Base-by-base conservation (phyloP, 108 stramenopile species). In the Nannochloropsis salina region DNA sequence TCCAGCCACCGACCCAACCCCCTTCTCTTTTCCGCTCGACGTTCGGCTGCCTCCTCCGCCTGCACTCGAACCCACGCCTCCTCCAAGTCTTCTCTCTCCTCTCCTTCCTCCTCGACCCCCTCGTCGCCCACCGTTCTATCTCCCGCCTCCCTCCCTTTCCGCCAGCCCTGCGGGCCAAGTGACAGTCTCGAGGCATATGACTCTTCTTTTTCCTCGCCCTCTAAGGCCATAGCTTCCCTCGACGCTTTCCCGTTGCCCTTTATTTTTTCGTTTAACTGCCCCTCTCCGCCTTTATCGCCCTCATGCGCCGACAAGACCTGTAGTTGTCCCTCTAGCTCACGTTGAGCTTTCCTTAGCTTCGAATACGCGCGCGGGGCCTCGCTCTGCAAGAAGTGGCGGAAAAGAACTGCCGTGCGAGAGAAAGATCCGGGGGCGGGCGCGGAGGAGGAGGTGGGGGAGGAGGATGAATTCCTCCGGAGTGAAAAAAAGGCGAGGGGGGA, bases 401-500 rank as follows among this genome's bases (percentile, higher is more conserved):
- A 74, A n/a, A 74, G 61, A n/a, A 74, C 20, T 15, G 61, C 15
- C 4, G 61, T 74, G 61, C 61, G 61, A 74, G 61, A 6, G n/a
- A 74, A 74, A 74, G 61, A 74, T 31, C 31, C 31, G 31, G 31
- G 31, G 31, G 31, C 31, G 61, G 61, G n/a, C 4, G 47, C 10
- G 12, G 61, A 74, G 61, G 2, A 74, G 61, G 61, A 74, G 61
- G 61, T n/a, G 61, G 61, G 4, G 61, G 61, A 74, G 61, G 61
- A 74, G n/a, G 61, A n/a, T n/a, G n/a, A n/a, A n/a, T 15, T 74
- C 2, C 20, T n/a, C 20, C n/a, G 1, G 15, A 74, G 4, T 15
- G 61, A 74, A n/a, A 74, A 74, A 6, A 74, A 74, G 61, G 61
- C 61, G 20, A 74, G 61, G 61, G 61, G n/a, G 61, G 61, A n/a